A percentile compares a stretch with the other conserved stretches of the same genome.
Conservation (phyloP, 2,329 filamentous ascomycete species). For the Alternaria angustiovoidea region DNA sequence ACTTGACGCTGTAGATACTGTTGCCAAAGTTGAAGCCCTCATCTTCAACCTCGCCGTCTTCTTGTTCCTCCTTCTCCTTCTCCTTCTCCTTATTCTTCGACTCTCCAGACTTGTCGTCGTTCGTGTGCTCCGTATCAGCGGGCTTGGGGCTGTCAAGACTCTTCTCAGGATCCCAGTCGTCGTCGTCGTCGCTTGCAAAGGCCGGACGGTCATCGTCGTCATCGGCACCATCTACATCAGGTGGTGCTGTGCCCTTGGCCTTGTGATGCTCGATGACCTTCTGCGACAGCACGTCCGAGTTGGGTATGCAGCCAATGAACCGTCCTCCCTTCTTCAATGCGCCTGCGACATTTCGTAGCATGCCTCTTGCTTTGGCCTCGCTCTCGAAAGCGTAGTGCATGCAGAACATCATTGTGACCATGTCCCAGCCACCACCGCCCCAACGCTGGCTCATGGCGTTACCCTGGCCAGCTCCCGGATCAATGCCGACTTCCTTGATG, state of each 20-base stretch:
- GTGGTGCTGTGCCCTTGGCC: slow-evolving; percentile 49
- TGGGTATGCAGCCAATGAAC: slow-evolving; percentile 96
- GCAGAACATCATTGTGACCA: slow-evolving; percentile 99
- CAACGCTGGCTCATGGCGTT: slow-evolving; percentile 68
- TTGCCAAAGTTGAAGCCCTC: slow-evolving; percentile 84
- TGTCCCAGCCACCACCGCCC: slow-evolving; percentile 83
- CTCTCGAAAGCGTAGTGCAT: slow-evolving; percentile 99
- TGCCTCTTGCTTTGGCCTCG: slow-evolving; percentile 86
- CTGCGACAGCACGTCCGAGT: slow-evolving; percentile 86
- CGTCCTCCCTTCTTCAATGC: slow-evolving; percentile 91
- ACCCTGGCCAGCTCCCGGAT: slow-evolving; percentile 70
- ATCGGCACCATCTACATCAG: slow-evolving; percentile 43
- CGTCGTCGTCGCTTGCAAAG: slow-evolving; percentile 50
- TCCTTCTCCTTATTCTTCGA: slow-evolving; percentile 37
- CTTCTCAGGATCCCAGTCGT: slow-evolving; percentile 58
- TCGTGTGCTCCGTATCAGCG: slow-evolving; percentile 47
- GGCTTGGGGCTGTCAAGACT: slow-evolving; percentile 50
- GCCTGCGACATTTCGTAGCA: slow-evolving; percentile 92
- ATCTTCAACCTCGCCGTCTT: slow-evolving; percentile 58
- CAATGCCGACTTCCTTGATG: slow-evolving; percentile 86
- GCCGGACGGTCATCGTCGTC: slow-evolving; percentile 46
- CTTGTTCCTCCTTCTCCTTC: slow-evolving; percentile 52
- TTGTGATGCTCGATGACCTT: slow-evolving; percentile 81
- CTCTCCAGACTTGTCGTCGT: slow-evolving; percentile 32
- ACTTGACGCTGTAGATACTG: slow-evolving; percentile 87